These are phyloP conservation scores for Bipolaris cookei DNA, from an alignment of 2,329 filamentous ascomycete species.

Conservation along the genomic window DNA sequence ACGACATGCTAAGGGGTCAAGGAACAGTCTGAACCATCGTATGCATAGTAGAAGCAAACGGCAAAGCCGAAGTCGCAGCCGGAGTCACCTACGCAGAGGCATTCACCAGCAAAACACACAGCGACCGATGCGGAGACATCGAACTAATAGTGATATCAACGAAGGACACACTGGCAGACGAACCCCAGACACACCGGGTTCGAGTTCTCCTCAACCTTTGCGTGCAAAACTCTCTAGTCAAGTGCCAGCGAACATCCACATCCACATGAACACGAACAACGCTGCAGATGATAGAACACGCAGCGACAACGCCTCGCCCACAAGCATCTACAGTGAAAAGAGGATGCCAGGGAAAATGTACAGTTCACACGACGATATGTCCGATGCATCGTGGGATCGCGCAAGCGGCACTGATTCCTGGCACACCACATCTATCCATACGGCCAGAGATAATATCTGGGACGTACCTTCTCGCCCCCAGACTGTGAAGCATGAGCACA, in stretches of 20 bases:
- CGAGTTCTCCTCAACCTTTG: slow-evolving; percentile 26
- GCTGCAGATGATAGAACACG: slow-evolving; percentile 20
- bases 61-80: slow-evolving; percentile 18
- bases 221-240: slow-evolving; percentile 8
- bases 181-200: slow-evolving; percentile 22
- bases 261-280: slow-evolving; percentile 24
- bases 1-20: slow-evolving; percentile 15
- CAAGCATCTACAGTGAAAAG: slow-evolving; percentile 15
- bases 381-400: slow-evolving; percentile 23
- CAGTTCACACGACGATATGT: slow-evolving; percentile 23
- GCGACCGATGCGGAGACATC: slow-evolving; percentile 19
- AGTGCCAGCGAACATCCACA: slow-evolving; percentile 28
- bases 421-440: slow-evolving; percentile 27
- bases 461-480: slow-evolving; percentile 17
- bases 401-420: slow-evolving; percentile 33
- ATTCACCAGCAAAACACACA: slow-evolving; percentile 14
- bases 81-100: slow-evolving; percentile 13
- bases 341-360: slow-evolving; percentile 15
- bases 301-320: slow-evolving; percentile 17
- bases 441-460: slow-evolving; percentile 32
- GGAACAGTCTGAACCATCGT: slow-evolving; percentile 18
- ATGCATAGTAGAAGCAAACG: slow-evolving; percentile 19
- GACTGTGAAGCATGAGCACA: slow-evolving; percentile 1
- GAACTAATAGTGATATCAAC: slow-evolving; percentile 19
- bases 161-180: slow-evolving; percentile 27